phyloP scores from a whole-genome alignment of 2,329 filamentous ascomycete genomes.

The Chaetoscypha palmicola region DNA sequence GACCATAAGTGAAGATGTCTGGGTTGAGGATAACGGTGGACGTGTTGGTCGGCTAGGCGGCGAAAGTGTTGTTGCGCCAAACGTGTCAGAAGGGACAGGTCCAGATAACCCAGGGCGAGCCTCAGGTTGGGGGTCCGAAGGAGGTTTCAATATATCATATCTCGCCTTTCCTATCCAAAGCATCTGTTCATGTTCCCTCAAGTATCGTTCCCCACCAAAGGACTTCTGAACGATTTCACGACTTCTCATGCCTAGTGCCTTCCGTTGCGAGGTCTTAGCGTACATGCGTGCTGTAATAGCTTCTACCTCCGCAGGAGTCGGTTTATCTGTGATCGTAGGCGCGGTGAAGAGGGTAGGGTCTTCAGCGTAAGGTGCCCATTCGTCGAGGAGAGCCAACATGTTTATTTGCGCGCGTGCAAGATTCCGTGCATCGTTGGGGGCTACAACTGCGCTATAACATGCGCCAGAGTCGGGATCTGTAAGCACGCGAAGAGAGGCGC shows the following conservation, averaged over 20 bases:
- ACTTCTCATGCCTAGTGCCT: slow-evolving; percentile 51
- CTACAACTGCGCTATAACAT: slow-evolving; percentile 54
- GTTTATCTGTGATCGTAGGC: slow-evolving; percentile 33
- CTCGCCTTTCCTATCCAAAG: slow-evolving; percentile 39
- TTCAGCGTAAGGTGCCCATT: slow-evolving; percentile 53
- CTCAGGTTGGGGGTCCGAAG: background rate
- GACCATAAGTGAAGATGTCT: slow-evolving; percentile 13
- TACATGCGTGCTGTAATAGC: slow-evolving; percentile 50
- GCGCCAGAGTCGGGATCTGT: slow-evolving; percentile 43
- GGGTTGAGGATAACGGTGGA: slow-evolving; percentile 9
- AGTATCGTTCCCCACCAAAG: slow-evolving; percentile 52
- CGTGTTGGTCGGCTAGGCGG: background rate
- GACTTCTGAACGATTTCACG: slow-evolving; percentile 51
- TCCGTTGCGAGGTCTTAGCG: slow-evolving; percentile 46
- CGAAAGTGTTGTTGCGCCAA: slow-evolving; percentile 5
- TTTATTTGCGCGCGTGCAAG: slow-evolving; percentile 56
- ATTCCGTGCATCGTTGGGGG: slow-evolving; percentile 54
- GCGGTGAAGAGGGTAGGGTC: slow-evolving; percentile 2
- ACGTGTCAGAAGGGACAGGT: slow-evolving; percentile 11
- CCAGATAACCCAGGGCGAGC: slow-evolving; percentile 6
- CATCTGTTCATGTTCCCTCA: slow-evolving; percentile 56
- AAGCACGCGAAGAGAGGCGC: slow-evolving; percentile 48
- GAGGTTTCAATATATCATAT: slow-evolving; percentile 4
- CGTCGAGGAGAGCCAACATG: slow-evolving; percentile 53
- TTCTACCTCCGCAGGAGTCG: slow-evolving; percentile 42